Conservation (phyloP, 2,329 filamentous ascomycete genomes). For the Nemania sp. region DNA sequence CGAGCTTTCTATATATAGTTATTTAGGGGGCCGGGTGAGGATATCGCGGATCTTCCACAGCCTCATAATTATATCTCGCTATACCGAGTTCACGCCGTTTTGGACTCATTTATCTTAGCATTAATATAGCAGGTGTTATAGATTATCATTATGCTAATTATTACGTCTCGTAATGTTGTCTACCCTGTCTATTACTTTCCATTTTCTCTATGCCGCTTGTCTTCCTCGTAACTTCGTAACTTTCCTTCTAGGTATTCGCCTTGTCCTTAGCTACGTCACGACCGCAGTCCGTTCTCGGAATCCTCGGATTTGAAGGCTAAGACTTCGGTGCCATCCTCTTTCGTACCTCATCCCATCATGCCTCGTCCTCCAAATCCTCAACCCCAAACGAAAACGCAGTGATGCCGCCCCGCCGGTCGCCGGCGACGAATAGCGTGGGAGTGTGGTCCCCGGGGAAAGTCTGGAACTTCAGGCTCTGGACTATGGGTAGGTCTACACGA, state of each 20-base stretch:
- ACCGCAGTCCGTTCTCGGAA: neutral
- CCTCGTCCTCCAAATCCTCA: conserved; percentile 52
- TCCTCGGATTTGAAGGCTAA: neutral
- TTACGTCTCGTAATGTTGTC: too few species aligned
- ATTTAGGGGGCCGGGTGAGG: too few species aligned
- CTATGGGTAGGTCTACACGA: conserved; percentile 35
- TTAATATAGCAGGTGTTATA: too few species aligned
- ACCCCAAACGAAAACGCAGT: conserved; percentile 60
- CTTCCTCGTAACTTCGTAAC: neutral
- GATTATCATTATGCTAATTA: too few species aligned
- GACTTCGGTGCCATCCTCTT: neutral
- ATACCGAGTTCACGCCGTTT: too few species aligned
- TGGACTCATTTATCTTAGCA: too few species aligned
- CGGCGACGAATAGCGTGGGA: conserved; percentile 62
- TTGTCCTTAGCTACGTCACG: neutral
- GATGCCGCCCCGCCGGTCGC: conserved; percentile 49
- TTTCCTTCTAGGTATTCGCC: neutral
- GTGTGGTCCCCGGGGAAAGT: conserved; percentile 58
- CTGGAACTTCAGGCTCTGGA: conserved; percentile 61
- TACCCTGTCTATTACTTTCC: too few species aligned
- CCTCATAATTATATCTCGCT: too few species aligned
- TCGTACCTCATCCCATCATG: conserved; percentile 37
- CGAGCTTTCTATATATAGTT: too few species aligned
- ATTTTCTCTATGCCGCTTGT: neutral
- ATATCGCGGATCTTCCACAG: too few species aligned